Evolutionary conservation across 2,329 filamentous ascomycete genomes (phyloP), one percentile per base, ranked within the genome.

Genomic region (Aspergillus pseudonomiae): DNA sequence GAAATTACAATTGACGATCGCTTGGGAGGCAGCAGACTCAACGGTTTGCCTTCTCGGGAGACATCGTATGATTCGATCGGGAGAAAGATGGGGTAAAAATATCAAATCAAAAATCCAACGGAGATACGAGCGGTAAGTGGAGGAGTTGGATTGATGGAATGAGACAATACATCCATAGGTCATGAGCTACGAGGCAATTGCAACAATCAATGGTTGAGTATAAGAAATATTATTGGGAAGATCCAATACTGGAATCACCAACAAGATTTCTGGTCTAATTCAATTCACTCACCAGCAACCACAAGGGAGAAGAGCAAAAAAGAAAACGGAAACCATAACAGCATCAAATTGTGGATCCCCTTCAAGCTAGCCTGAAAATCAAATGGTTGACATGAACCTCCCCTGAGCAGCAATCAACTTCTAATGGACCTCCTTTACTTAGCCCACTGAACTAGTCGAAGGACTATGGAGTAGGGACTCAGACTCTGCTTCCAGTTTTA

Each of bases 341-440:
- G 12, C n/a, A 6, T 32, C 57, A 56, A 57, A 56, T 48, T 57
- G 61, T 66, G 64, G 61, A 66, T 5, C 34, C 34, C 14, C 34
- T 36, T 36, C 6, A 36, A 36, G 10, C 39, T 41, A n/a, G 39
- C 56, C 45, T 58, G n/a, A n/a, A 57, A 28, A 45, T 28, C 32
- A 32, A 54, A 54, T 57, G 34, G 36, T 43, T 61, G 64, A 66
- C 62, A 63, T 45, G 62, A 63, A 60, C 64, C 57, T 39, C 54
- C 52, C 32, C 57, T 48, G n/a, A 48, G 12, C 24, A 48, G 21
- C 21, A 48, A 50, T 19, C 46, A 30, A 48, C 10, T 26, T 48
- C 16, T 11, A 48, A 48, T 28, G 46, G 24, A 50, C n/a, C 46
- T 50, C 46, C 43, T 46, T 24, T 46, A 12, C n/a, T 1, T 32